Base-by-base conservation (phyloP, 2,329 filamentous ascomycete species). In the Didymosphaeria variabile region DNA sequence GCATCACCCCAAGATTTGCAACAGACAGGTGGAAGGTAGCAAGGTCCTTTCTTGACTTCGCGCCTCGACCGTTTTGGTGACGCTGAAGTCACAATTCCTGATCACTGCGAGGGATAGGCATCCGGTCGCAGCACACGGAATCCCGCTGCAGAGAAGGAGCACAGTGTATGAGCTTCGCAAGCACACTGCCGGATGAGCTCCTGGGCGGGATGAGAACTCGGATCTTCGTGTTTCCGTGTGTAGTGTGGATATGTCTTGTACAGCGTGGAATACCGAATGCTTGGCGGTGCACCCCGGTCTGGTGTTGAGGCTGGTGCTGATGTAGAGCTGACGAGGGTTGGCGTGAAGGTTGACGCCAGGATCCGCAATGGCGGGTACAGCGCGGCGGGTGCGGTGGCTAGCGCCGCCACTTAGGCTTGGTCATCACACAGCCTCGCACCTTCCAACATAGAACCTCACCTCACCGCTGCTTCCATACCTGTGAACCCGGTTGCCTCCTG, bases 291-390 rank as follows among this genome's bases (percentile, higher is more conserved):
- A 58, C n/a, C 49, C 34, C 50, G 36, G 64, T 40, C 36, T 17
- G 59, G 62, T 60, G 57, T 58, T 63, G 65, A 61, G 61, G 66
- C 61, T 67, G 64, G 55, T 64, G 67, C 62, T 68, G 67, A 72
- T 66, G 63, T 42, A 32, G 19, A 49, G 45, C 38, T 63, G 65
- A 61, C 63, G 62, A 40, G 36, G 15, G 12, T 40, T 40, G 36
- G 36, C 17, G 15, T 40, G 36, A 17, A 40, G 1, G 12, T 17
- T 40, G 15, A 40, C 36, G 36, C 36, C 36, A 17, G 36, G 36
- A 64, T 42, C 31, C 38, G 36, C 34, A 23, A 26, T 15, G 32
- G 3, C 21, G 42, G 26, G 34, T 42, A 29, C 13, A n/a, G 32
- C 15, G 36, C 44, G 51, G 44, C 47, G 38, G 36, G 54, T 63